Evolutionary conservation across 352 stramenopile genomes (phyloP).

Genomic region (Globisporangium spiculum): DNA sequence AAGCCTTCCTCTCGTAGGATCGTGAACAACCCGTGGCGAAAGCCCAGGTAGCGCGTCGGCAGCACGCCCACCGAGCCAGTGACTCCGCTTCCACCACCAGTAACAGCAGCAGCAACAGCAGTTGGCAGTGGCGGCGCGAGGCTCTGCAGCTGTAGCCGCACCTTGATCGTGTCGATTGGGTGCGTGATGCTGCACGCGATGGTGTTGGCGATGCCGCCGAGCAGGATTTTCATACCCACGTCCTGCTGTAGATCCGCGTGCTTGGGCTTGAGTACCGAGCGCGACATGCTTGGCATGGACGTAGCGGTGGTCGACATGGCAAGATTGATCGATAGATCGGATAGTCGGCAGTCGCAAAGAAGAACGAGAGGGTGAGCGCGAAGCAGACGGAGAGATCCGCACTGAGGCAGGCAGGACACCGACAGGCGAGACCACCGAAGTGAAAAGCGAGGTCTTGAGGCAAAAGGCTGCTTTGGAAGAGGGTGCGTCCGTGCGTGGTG

Average conservation of each 20-base stretch:
- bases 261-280: conserved; percentile 18
- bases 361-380: conserved; percentile 7
- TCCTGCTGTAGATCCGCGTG: conserved; percentile 52
- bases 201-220: conserved; percentile 63
- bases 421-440: neutral
- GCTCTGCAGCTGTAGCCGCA: conserved; percentile 61
- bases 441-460: neutral
- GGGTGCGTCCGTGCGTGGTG: neutral
- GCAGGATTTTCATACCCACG: conserved; percentile 55
- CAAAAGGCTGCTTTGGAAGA: neutral
- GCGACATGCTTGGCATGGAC: conserved; percentile 4
- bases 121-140: conserved; percentile 27
- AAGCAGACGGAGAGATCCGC: conserved; percentile 15
- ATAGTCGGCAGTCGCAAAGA: neutral
- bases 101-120: conserved; percentile 5
- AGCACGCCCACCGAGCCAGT: neutral
- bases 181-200: conserved; percentile 50
- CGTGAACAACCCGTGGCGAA: conserved; percentile 48
- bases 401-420: conserved; percentile 11
- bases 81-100: conserved; percentile 3
- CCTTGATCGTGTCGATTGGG: conserved; percentile 68
- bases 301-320: conserved; percentile 13
- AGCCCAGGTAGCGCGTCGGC: conserved; percentile 52
- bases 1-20: conserved; percentile 63
- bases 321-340: too few species aligned